Evolutionary conservation across 2,329 filamentous ascomycete species (phyloP).

Genomic region (Diaporthe destruens): DNA sequence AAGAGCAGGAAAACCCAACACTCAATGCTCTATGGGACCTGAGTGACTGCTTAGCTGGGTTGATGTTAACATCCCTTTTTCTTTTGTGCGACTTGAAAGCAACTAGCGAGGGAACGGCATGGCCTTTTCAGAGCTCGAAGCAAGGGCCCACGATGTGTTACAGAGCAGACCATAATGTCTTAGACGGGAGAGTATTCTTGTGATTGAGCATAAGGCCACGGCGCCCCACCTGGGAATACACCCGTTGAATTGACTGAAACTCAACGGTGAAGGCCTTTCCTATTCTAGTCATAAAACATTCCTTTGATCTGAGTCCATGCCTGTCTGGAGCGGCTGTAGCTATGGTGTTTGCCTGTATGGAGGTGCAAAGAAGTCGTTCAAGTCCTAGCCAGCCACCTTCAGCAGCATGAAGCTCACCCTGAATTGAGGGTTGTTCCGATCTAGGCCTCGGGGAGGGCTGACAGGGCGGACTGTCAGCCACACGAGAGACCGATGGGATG

Average conservation of each 20-base stretch:
- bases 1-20: too few species aligned
- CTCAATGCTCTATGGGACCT: too few species aligned
- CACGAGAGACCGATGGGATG: neutral
- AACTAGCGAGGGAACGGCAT: too few species aligned
- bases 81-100: neutral
- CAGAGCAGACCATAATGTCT: neutral
- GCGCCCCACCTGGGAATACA: neutral
- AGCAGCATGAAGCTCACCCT: neutral
- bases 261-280: conserved; percentile 1
- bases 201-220: too few species aligned
- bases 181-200: neutral
- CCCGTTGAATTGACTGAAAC: conserved; percentile 13
- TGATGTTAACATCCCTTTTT: neutral
- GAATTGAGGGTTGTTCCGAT: neutral
- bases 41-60: neutral
- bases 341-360: neutral
- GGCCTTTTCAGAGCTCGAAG: neutral
- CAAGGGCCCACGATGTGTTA: neutral
- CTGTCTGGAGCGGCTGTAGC: neutral
- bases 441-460: neutral
- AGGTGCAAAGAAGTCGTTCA: neutral
- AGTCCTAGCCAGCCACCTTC: neutral
- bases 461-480: neutral
- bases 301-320: neutral
- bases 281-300: neutral